phyloP scores from a whole-genome alignment of 1,284 basidiomycete species.

The Ceratobasidium sp. region DNA sequence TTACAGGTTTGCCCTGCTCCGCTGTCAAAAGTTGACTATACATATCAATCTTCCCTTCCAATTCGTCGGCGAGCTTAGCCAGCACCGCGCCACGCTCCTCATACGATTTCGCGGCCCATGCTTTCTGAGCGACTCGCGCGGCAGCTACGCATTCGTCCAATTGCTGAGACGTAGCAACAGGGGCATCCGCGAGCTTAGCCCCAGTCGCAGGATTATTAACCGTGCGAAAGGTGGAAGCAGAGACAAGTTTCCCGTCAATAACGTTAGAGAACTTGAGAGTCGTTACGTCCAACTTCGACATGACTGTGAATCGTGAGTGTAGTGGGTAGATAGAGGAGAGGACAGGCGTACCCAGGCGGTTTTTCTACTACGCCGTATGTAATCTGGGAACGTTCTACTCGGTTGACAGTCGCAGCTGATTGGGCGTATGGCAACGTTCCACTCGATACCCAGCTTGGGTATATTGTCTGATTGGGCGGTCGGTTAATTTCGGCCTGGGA shows the following conservation, averaged over 20 bases:
- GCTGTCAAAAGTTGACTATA: conserved; percentile 41
- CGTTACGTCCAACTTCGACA: conserved; percentile 42
- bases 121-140: conserved; percentile 31
- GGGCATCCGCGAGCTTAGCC: conserved; percentile 30
- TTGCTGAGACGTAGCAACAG: conserved; percentile 32
- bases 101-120: conserved; percentile 42
- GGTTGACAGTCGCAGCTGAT: too few relatives aligned
- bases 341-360: background rate
- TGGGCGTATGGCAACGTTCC: too few relatives aligned
- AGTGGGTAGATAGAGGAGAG: background rate
- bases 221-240: conserved; percentile 5
- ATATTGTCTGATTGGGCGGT: too few relatives aligned
- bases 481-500: too few relatives aligned
- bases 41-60: conserved; percentile 25
- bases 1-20: conserved; percentile 42
- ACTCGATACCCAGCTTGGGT: too few relatives aligned
- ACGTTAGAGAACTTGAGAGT: conserved; percentile 36
- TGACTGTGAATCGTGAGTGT: conserved; percentile 1
- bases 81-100: conserved; percentile 38
- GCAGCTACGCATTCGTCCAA: conserved; percentile 40
- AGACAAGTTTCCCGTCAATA: conserved; percentile 41
- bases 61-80: conserved; percentile 33
- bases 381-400: too few relatives aligned
- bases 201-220: conserved; percentile 32
- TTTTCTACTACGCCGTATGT: background rate